Percentiles rank a stretch among this genome's conserved stretches.
phyloP scores from a whole-genome alignment of 495 filamentous ascomycete genomes.

The Tuber magnatum region DNA sequence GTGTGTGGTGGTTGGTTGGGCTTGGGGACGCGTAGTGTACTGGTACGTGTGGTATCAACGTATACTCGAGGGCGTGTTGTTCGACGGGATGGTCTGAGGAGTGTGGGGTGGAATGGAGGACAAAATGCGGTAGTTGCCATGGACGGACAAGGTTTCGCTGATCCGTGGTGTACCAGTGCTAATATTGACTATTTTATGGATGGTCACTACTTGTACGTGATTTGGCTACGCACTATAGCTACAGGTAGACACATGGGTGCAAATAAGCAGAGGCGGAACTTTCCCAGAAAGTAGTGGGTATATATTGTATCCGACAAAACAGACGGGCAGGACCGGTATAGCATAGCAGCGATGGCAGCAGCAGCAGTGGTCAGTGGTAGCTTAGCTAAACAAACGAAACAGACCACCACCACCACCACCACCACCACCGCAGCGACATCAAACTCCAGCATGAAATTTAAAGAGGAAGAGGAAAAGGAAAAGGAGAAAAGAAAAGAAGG shows the following conservation, averaged over 20 bases:
- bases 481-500: not conserved
- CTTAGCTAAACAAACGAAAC: not conserved
- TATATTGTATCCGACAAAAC: not conserved
- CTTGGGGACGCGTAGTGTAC: not conserved
- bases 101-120: too few relatives aligned
- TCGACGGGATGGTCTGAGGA: not conserved
- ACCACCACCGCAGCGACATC: conserved; percentile 1
- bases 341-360: not conserved
- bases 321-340: not conserved
- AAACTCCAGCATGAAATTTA: conserved; percentile 4
- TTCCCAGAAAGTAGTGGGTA: not conserved
- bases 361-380: not conserved
- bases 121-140: too few relatives aligned
- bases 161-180: too few relatives aligned
- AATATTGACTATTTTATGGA: too few relatives aligned
- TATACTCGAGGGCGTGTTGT: too few relatives aligned
- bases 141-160: not conserved
- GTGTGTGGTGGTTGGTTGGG: not conserved
- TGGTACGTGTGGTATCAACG: not conserved
- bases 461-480: too few relatives aligned
- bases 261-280: not conserved
- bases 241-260: not conserved
- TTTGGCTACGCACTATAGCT: not conserved
- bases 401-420: too few relatives aligned
- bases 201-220: not conserved